phyloP scores from a whole-genome alignment of 441 rosid genomes.

The Populus hybrid region DNA sequence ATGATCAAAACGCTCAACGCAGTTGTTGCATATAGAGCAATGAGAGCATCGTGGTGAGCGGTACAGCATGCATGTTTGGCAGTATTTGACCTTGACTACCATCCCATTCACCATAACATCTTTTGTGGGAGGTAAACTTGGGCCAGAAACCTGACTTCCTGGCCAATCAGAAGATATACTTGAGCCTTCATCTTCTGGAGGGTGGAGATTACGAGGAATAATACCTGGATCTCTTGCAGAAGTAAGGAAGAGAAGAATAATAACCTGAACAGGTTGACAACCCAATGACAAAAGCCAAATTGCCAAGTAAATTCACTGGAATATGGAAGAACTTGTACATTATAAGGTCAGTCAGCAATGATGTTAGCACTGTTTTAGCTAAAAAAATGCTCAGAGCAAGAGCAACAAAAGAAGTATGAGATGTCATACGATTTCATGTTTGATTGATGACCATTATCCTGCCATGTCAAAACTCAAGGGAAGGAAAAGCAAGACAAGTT shows the following conservation, averaged over 20 bases:
- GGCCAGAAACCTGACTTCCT: slow-evolving; percentile 30
- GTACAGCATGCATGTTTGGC: slow-evolving; percentile 72
- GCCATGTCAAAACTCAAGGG: neutral
- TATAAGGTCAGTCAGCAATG: neutral
- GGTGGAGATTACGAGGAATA: slow-evolving; percentile 63
- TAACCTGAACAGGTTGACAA: slow-evolving; percentile 40
- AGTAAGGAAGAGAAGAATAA: slow-evolving; percentile 65
- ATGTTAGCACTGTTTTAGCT: neutral
- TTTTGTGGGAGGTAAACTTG: slow-evolving; percentile 52
- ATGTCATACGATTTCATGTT: neutral
- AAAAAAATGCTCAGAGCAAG: neutral
- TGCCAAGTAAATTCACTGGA: neutral
- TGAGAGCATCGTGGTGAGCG: slow-evolving; percentile 93
- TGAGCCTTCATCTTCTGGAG: slow-evolving; percentile 61
- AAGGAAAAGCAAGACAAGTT: neutral
- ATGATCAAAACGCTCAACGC: slow-evolving; percentile 88
- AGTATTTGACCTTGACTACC: slow-evolving; percentile 63
- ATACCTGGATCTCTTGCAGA: slow-evolving; percentile 84
- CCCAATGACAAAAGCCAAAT: slow-evolving; percentile 2
- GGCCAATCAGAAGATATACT: slow-evolving; percentile 48
- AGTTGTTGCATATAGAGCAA: slow-evolving; percentile 81
- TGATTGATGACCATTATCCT: neutral
- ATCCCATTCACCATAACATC: slow-evolving; percentile 62
- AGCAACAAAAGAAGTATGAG: neutral
- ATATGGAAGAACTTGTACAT: neutral